Percentiles rank a stretch among this genome's conserved stretches.
These are phyloP conservation scores for Rhodofomes roseus DNA, from an alignment of 1,284 basidiomycete species.

Conservation along the genomic window DNA sequence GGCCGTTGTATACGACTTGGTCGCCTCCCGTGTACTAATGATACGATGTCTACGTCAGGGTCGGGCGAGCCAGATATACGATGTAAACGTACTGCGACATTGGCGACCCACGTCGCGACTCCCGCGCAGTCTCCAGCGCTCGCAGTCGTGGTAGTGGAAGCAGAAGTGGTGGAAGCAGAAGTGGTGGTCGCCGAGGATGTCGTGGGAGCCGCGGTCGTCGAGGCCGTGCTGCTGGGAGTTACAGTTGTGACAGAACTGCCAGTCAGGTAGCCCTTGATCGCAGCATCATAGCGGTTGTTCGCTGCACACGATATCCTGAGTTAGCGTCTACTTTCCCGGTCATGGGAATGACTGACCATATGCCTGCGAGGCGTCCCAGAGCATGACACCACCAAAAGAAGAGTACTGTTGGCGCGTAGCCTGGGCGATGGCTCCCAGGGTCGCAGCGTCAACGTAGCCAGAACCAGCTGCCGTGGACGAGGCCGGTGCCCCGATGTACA, in stretches of 20 bases:
- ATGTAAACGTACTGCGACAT: conserved; percentile 37
- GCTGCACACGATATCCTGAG: conserved; percentile 27
- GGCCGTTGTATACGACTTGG: conserved; percentile 40
- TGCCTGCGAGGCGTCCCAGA: conserved; percentile 63
- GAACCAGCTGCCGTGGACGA: conserved; percentile 43
- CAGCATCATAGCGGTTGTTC: conserved; percentile 48
- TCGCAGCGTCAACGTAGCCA: conserved; percentile 48
- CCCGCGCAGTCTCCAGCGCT: conserved; percentile 38
- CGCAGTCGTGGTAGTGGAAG: conserved; percentile 17
- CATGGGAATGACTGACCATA: conserved; percentile 35
- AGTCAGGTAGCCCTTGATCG: conserved; percentile 48
- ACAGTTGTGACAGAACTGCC: conserved; percentile 26
- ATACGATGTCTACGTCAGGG: background rate
- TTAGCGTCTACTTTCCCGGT: background rate
- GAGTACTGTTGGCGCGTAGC: conserved; percentile 46
- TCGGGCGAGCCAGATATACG: background rate
- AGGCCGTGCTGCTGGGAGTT: conserved; percentile 19
- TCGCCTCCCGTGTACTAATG: conserved; percentile 44
- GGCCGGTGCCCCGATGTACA: conserved; percentile 62
- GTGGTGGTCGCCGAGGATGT: conserved; percentile 23
- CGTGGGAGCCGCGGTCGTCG: conserved; percentile 25
- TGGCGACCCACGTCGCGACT: conserved; percentile 43
- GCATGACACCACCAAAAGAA: conserved; percentile 69
- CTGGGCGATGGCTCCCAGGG: conserved; percentile 41
- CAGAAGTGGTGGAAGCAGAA: conserved; percentile 23